Evolutionary conservation across 2,329 filamentous ascomycete genomes (phyloP).

Genomic region (Metarhizium brunneum): DNA sequence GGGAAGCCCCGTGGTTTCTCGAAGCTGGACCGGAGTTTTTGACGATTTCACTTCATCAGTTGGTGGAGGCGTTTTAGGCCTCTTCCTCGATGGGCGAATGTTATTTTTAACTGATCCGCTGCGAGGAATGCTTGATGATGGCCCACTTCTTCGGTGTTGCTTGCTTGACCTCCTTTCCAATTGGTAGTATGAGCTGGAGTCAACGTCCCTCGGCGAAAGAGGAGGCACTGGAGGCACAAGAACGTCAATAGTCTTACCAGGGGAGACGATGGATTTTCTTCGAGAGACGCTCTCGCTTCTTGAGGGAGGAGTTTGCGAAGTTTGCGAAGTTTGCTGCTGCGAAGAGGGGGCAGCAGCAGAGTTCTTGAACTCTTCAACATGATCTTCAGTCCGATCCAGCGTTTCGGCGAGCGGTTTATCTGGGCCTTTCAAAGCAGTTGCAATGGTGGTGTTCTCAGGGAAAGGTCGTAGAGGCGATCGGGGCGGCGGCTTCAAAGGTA

Average conservation of each 20-base stretch:
- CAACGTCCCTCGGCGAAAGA: background rate
- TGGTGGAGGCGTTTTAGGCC: conserved; percentile 11
- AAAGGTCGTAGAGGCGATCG: background rate
- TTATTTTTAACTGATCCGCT: conserved; percentile 19
- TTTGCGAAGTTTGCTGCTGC: background rate
- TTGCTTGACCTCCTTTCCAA: background rate
- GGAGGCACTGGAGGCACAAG: conserved; percentile 8
- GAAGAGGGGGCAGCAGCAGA: background rate
- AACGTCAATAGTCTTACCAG: conserved; percentile 1
- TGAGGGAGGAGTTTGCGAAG: background rate
- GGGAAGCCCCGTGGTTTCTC: conserved; percentile 38
- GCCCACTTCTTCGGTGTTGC: conserved; percentile 5
- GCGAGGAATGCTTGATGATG: conserved; percentile 18
- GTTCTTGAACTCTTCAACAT: background rate
- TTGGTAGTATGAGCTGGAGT: background rate
- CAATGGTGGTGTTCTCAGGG: background rate
- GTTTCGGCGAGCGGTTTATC: background rate
- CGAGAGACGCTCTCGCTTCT: background rate
- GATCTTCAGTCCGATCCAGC: background rate
- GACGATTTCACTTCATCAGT: conserved; percentile 15
- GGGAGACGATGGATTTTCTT: background rate
- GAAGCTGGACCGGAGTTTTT: conserved; percentile 30
- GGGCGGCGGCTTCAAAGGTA: background rate
- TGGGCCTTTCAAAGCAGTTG: background rate
- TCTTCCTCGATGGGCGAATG: conserved; percentile 22